Conservation (phyloP, 2,329 filamentous ascomycete species). For the Fusarium austroafricanum region DNA sequence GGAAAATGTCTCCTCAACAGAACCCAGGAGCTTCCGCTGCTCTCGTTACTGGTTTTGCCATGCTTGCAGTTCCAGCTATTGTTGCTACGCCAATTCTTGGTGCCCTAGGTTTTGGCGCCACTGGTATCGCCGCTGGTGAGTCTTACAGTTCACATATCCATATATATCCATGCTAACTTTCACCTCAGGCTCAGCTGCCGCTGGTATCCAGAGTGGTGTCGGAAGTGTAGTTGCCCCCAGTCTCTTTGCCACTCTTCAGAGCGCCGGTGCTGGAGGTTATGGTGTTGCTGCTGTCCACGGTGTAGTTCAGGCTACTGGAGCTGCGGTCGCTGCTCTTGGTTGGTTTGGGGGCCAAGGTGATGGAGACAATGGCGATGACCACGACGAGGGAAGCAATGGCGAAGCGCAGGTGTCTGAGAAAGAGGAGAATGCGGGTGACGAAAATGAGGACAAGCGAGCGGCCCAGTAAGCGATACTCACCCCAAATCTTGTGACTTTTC, state of each 20-base stretch:
- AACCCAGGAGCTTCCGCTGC: too few species aligned
- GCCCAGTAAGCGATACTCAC: neutral
- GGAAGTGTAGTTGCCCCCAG: constrained; percentile 44
- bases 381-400: neutral
- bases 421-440: neutral
- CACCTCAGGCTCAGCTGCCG: neutral
- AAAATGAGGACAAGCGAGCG: neutral
- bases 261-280: neutral
- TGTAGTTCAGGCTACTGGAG: constrained; percentile 19
- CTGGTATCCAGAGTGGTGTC: constrained; percentile 43
- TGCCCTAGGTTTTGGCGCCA: too few species aligned
- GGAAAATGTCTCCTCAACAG: too few species aligned
- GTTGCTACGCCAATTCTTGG: too few species aligned
- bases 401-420: neutral
- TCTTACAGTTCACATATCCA: too few species aligned
- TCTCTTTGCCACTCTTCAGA: constrained; percentile 49
- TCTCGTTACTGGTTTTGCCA: too few species aligned
- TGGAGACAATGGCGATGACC: too few species aligned
- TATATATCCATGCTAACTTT: too few species aligned
- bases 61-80: too few species aligned
- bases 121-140: too few species aligned
- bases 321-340: neutral
- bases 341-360: neutral
- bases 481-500: too few species aligned
- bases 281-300: constrained; percentile 39